Percentiles rank a stretch among this genome's conserved stretches.
These are phyloP conservation scores for Abelmoschus esculentus DNA, from an alignment of 345 rosid species.

Conservation along the genomic window DNA sequence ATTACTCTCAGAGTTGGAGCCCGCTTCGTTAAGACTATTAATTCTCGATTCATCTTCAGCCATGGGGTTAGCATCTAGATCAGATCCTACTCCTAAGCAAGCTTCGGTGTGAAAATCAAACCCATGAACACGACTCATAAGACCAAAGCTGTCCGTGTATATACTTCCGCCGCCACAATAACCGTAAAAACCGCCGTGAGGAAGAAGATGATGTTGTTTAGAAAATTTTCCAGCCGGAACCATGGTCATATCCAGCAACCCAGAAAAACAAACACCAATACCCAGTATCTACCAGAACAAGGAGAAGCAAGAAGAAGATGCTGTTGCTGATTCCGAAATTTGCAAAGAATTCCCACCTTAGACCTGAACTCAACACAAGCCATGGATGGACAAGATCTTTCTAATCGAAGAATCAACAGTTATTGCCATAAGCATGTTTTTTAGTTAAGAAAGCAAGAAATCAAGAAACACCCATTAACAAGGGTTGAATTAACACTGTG, in stretches of 20 bases:
- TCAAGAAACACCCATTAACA: conserved; percentile 34
- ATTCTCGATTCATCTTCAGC: conserved; percentile 84
- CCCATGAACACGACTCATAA: conserved; percentile 49
- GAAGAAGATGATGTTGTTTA: conserved; percentile 15
- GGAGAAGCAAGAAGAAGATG: background rate
- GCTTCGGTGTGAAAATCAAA: conserved; percentile 34
- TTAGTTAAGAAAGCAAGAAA: background rate
- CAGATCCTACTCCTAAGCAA: conserved; percentile 37
- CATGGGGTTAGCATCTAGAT: conserved; percentile 43
- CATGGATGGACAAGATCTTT: conserved; percentile 30
- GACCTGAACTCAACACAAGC: conserved; percentile 21
- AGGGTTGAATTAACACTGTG: conserved; percentile 37
- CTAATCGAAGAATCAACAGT: background rate
- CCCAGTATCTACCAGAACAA: background rate
- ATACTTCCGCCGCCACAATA: conserved; percentile 22
- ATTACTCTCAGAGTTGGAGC: conserved; percentile 57
- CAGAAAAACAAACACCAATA: conserved; percentile 25
- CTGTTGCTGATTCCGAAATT: background rate
- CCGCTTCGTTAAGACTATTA: conserved; percentile 45
- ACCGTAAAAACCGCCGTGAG: conserved; percentile 27
- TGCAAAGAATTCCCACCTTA: conserved; percentile 1
- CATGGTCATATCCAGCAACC: conserved; percentile 58
- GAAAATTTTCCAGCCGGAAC: conserved; percentile 47
- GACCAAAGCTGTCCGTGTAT: conserved; percentile 18
- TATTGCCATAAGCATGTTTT: conserved; percentile 28